phyloP scores from a whole-genome alignment of 2,329 filamentous ascomycete species.

The Sarocladiaceae sp. region DNA sequence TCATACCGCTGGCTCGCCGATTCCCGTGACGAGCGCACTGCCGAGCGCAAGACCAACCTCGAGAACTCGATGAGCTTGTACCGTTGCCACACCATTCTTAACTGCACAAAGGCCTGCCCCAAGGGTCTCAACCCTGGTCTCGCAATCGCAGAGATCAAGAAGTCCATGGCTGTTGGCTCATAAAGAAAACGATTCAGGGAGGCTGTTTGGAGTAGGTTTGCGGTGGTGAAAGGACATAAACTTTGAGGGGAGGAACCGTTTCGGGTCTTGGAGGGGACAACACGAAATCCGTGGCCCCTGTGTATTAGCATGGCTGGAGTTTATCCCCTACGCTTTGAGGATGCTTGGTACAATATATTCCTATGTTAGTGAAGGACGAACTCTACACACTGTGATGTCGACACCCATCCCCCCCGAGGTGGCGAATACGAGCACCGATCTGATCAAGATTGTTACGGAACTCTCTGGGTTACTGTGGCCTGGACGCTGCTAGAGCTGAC shows the following conservation, averaged over 20 bases:
- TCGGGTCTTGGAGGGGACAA: slow-evolving; percentile 4
- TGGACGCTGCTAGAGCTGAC: too few relatives aligned
- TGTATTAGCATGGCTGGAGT: slow-evolving; percentile 11
- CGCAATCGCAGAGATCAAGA: slow-evolving; percentile 98
- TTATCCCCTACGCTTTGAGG: slow-evolving; percentile 9
- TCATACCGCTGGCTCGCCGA: slow-evolving; percentile 97
- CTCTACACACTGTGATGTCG: too few relatives aligned
- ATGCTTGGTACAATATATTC: slow-evolving; percentile 7
- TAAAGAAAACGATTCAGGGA: slow-evolving; percentile 13
- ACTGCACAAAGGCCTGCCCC: slow-evolving; percentile 96
- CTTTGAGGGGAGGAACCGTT: neutral
- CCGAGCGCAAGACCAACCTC: slow-evolving; percentile 81
- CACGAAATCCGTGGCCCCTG: slow-evolving; percentile 9
- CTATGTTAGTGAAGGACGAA: neutral
- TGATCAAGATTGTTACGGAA: too few relatives aligned
- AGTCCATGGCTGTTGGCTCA: slow-evolving; percentile 69
- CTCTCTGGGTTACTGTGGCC: too few relatives aligned
- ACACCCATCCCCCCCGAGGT: too few relatives aligned
- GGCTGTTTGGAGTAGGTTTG: neutral
- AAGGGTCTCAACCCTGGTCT: slow-evolving; percentile 96
- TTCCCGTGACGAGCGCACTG: slow-evolving; percentile 85
- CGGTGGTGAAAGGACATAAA: neutral
- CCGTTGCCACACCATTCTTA: slow-evolving; percentile 98
- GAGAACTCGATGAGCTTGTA: slow-evolving; percentile 99
- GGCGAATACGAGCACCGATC: too few relatives aligned